A percentile compares a stretch with the other conserved stretches of the same genome.
These are phyloP conservation scores for Pythium utonaiense DNA, from an alignment of 352 stramenopile genomes.

Conservation along the genomic window DNA sequence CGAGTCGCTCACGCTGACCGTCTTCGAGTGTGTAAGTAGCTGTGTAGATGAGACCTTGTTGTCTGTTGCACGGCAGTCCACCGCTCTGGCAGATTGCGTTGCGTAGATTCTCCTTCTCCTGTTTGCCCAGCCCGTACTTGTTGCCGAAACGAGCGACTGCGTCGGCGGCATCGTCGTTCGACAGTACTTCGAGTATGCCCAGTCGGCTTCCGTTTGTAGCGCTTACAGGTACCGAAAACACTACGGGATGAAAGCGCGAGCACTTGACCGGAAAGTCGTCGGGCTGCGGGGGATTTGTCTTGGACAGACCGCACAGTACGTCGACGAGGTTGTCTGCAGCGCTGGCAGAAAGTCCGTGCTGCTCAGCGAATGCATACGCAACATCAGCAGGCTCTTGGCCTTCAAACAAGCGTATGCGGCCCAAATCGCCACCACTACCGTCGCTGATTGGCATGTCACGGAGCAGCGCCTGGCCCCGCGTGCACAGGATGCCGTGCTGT, in stretches of 20 bases:
- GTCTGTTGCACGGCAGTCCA: conserved; percentile 46
- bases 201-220: conserved; percentile 61
- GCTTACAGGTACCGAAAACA: conserved; percentile 51
- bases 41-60: conserved; percentile 60
- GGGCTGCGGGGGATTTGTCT: conserved; percentile 4
- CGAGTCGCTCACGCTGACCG: conserved; percentile 44
- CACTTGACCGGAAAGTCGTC: conserved; percentile 34
- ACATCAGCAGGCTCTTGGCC: conserved; percentile 70
- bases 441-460: conserved; percentile 40
- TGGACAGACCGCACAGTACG: conserved; percentile 39
- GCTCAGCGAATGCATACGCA: conserved; percentile 61
- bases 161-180: conserved; percentile 66
- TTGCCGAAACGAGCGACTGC: conserved; percentile 73
- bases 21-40: conserved; percentile 53
- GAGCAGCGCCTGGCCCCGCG: conserved; percentile 50
- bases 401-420: conserved; percentile 55
- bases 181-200: conserved; percentile 56
- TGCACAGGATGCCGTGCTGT: conserved; percentile 52
- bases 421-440: conserved; percentile 30
- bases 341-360: conserved; percentile 35
- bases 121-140: conserved; percentile 46
- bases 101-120: conserved; percentile 62
- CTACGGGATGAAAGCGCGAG: conserved; percentile 55
- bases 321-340: conserved; percentile 47
- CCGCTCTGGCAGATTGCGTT: conserved; percentile 49